phyloP scores from a whole-genome alignment of 257 asterid species.

The Solanum virginianum region DNA sequence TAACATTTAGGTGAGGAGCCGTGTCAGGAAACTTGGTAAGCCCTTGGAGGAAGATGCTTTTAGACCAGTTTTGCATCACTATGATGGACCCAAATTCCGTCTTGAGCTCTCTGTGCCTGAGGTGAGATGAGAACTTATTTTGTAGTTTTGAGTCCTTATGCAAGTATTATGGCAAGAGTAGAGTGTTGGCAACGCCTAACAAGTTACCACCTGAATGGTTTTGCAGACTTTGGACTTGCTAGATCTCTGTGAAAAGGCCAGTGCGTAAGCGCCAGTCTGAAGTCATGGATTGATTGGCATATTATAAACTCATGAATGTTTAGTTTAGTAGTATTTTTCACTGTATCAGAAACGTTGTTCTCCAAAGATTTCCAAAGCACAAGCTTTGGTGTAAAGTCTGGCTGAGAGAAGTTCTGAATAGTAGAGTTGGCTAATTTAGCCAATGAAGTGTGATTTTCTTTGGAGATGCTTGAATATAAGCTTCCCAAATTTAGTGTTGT shows the following conservation, averaged over 20 bases:
- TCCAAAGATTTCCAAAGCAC: constrained; percentile 50
- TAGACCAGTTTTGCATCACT: constrained; percentile 93
- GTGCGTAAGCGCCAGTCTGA: not conserved
- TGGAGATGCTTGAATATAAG: not conserved
- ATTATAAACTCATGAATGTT: not conserved
- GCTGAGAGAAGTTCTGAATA: not conserved
- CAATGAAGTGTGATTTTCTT: not conserved
- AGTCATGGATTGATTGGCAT: constrained; percentile 8
- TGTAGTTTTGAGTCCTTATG: not conserved
- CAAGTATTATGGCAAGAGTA: not conserved
- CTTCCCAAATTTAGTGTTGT: not conserved
- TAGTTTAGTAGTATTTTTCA: constrained; percentile 24
- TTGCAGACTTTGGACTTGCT: constrained; percentile 81
- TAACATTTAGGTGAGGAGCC: constrained; percentile 53
- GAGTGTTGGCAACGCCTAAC: not conserved
- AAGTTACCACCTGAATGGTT: not conserved
- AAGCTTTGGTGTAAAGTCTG: constrained; percentile 51
- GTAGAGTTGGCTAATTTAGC: not conserved
- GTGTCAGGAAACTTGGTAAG: constrained; percentile 67
- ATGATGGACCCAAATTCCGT: constrained; percentile 97
- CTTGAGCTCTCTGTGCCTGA: constrained; percentile 93
- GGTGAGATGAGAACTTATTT: constrained; percentile 27
- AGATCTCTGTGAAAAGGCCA: constrained; percentile 80
- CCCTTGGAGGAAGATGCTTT: constrained; percentile 92
- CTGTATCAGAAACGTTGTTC: constrained; percentile 7